Evolutionary conservation across 1,284 basidiomycete genomes (phyloP).

Genomic region (Boletus sp.): DNA sequence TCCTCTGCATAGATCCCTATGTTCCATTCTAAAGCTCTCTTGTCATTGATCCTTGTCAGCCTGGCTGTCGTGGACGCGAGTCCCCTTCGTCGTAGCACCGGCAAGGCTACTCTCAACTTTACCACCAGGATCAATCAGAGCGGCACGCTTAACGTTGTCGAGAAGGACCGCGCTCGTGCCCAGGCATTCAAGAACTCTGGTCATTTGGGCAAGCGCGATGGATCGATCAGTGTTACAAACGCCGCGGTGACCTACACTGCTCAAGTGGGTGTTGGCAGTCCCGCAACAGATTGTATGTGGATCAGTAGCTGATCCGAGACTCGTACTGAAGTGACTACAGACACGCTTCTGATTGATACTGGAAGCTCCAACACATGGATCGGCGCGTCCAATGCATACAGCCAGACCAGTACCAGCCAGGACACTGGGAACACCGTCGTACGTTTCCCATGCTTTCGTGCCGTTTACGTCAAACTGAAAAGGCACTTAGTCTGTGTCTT

Average conservation of each 20-base stretch:
- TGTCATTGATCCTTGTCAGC: constrained; percentile 14
- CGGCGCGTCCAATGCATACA: constrained; percentile 34
- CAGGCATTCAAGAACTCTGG: neutral
- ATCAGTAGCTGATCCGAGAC: neutral
- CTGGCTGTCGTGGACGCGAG: constrained; percentile 14
- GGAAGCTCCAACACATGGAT: constrained; percentile 39
- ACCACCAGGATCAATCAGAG: constrained; percentile 15
- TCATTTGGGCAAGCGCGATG: constrained; percentile 5
- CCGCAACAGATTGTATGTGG: constrained; percentile 38
- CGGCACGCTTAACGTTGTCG: constrained; percentile 6
- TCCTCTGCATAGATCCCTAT: constrained; percentile 5
- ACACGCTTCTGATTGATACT: constrained; percentile 30
- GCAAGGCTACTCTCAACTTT: constrained; percentile 19
- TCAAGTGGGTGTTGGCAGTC: constrained; percentile 41
- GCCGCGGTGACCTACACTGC: constrained; percentile 33
- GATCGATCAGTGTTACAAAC: constrained; percentile 10
- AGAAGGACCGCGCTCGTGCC: constrained; percentile 8
- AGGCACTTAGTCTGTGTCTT: constrained; percentile 34
- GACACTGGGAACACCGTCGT: constrained; percentile 42
- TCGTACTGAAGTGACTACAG: constrained; percentile 8
- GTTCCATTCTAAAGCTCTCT: constrained; percentile 17
- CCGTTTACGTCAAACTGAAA: neutral
- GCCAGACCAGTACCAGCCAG: constrained; percentile 38
- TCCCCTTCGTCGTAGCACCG: constrained; percentile 8
- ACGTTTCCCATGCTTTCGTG: constrained; percentile 1